Conservation (phyloP, 2,329 filamentous ascomycete species). For the Penicillium concentricum region DNA sequence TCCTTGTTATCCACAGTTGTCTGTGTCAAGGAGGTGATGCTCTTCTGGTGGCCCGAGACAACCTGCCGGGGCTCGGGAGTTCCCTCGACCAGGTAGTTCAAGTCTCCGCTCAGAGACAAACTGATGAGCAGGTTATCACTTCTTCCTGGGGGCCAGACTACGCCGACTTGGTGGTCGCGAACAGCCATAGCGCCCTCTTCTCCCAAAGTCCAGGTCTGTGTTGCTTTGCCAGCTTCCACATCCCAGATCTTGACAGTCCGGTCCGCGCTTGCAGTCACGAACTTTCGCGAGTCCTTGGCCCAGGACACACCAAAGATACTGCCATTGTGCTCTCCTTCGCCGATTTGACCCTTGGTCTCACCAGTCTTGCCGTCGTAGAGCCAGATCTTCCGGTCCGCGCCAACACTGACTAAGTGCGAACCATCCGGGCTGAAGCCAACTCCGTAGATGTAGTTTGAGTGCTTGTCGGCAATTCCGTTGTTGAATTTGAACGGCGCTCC, state of each 20-base stretch:
- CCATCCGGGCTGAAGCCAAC: slow-evolving; percentile 90
- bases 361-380: slow-evolving; percentile 96
- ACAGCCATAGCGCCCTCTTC: slow-evolving; percentile 70
- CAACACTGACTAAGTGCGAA: slow-evolving; percentile 76
- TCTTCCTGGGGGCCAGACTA: slow-evolving; percentile 81
- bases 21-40: slow-evolving; percentile 72
- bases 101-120: slow-evolving; percentile 80
- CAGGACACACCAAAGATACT: slow-evolving; percentile 92
- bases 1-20: slow-evolving; percentile 52
- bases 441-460: slow-evolving; percentile 86
- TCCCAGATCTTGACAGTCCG: slow-evolving; percentile 96
- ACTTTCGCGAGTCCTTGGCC: slow-evolving; percentile 78
- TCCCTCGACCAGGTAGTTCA: slow-evolving; percentile 81
- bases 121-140: slow-evolving; percentile 87
- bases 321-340: slow-evolving; percentile 75
- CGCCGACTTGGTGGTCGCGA: slow-evolving; percentile 86
- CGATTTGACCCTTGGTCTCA: slow-evolving; percentile 71
- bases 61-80: slow-evolving; percentile 66
- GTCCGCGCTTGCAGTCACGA: slow-evolving; percentile 91
- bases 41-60: slow-evolving; percentile 87
- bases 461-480: slow-evolving; percentile 72
- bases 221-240: slow-evolving; percentile 70
- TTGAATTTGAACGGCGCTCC: slow-evolving; percentile 96
- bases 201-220: slow-evolving; percentile 83
- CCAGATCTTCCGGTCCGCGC: slow-evolving; percentile 89